phyloP scores from a whole-genome alignment of 2,329 filamentous ascomycete species.

The Hypoxylon sp. region DNA sequence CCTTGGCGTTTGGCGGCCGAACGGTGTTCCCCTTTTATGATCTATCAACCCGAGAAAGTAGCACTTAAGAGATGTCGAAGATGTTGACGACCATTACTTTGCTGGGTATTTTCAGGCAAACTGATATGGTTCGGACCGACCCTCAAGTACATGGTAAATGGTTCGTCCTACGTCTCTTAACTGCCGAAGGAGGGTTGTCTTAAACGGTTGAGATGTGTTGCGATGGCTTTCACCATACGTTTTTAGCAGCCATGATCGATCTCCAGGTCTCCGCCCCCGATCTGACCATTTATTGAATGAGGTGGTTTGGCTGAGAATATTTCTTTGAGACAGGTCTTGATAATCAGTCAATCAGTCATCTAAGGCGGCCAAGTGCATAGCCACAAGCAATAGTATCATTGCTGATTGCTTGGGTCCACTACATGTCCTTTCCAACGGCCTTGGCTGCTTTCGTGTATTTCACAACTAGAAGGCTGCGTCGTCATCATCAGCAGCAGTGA shows the following conservation, averaged over 20 bases:
- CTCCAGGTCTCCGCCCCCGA: constrained; percentile 28
- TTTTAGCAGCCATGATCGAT: constrained; percentile 28
- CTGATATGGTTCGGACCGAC: constrained; percentile 7
- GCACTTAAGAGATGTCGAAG: constrained; percentile 16
- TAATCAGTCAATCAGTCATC: neutral
- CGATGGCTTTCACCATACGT: constrained; percentile 7
- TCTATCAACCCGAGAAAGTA: constrained; percentile 37
- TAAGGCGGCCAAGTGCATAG: constrained; percentile 12
- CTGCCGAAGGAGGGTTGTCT: constrained; percentile 15
- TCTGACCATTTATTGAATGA: constrained; percentile 24
- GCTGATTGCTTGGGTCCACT: neutral
- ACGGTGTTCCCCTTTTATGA: constrained; percentile 15
- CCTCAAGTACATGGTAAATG: constrained; percentile 1
- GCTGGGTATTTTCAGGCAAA: neutral
- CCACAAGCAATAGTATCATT: constrained; percentile 1
- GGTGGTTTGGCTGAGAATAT: constrained; percentile 24
- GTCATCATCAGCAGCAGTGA: constrained; percentile 11
- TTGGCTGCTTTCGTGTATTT: neutral
- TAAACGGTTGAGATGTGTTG: constrained; percentile 12
- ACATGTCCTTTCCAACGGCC: neutral
- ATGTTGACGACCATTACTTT: constrained; percentile 17
- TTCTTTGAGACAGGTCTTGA: constrained; percentile 34
- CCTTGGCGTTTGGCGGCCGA: constrained; percentile 23
- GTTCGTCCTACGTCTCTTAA: constrained; percentile 12
- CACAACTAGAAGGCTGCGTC: constrained; percentile 3